Evolutionary conservation across 1,284 basidiomycete species (phyloP), one percentile per base, ranked within the genome.

Genomic region (Melampsora americana): DNA sequence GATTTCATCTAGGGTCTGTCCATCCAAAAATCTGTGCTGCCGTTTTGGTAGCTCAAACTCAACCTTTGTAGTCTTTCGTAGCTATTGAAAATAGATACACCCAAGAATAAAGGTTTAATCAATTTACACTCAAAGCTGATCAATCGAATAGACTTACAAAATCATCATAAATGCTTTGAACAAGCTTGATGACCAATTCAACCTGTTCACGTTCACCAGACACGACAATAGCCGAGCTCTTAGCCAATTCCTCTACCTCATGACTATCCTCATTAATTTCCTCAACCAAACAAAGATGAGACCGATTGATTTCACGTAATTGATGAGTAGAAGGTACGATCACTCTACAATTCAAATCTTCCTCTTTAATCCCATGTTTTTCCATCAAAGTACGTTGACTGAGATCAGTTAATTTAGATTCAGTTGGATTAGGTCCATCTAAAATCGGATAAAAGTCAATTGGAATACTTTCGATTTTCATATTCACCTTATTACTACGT

Each of bases 11-110:
- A 85, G 88, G 78, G 89, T 87, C 20, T 59, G 20, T 70, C 92
- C 93, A 60, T 88, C 88, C 71, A 99, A 88, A 80, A 97, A 90
- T 81, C 93, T 90, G 83, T 99, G 96, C 84, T 99, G 95, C 79
- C 92, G 90, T 85, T 95, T 98, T 64, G 92, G 92, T 46, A 96
- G 86, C 30, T 88, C 87, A 73, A 98, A 88, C 82, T 90, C 90
- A 81, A 95, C 85, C 39, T 89, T 85, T 66, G 84, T 82, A 77
- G 83, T 83, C 2, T 81, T 80, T 76, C 80, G 80, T 77, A 79
- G 74, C 70, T 80, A n/a, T 69, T 50, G 48, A 67, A 18, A 39
- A 20, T 48, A 61, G 32, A 18, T 26, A 69, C 20, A 60, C 1
- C 20, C 23, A 60, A 32, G 60, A 67, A 56, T 35, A 50, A 62